Percentiles rank a stretch among this genome's conserved stretches.
phyloP scores from a whole-genome alignment of 495 filamentous ascomycete genomes.

The Xylaria castorea region DNA sequence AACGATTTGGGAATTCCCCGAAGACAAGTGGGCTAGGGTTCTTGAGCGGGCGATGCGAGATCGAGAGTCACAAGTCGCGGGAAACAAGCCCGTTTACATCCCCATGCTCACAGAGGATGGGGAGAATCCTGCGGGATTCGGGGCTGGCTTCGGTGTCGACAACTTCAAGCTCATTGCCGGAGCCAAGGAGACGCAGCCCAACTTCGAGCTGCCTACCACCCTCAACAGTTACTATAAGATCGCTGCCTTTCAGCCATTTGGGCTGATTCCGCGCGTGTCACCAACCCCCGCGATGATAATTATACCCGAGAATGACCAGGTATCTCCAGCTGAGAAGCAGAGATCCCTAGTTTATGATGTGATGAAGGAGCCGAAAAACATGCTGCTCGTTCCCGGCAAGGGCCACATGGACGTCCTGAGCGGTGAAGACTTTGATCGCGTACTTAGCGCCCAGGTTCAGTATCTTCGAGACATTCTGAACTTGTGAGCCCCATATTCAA shows the following conservation, averaged over 20 bases:
- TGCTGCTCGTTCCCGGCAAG: constrained; percentile 32
- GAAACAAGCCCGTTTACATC: constrained; percentile 34
- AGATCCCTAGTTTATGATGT: constrained; percentile 17
- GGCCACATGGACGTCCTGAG: constrained; percentile 36
- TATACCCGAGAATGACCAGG: constrained; percentile 35
- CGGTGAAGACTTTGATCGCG: constrained; percentile 28
- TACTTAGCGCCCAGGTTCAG: not conserved
- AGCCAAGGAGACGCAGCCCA: not conserved
- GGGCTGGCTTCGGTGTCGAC: constrained; percentile 25
- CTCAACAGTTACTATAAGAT: constrained; percentile 34
- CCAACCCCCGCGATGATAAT: constrained; percentile 44
- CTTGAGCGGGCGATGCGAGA: constrained; percentile 27
- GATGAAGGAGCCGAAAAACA: constrained; percentile 24
- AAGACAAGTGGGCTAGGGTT: not conserved
- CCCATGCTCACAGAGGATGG: constrained; percentile 42
- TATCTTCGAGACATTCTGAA: not conserved
- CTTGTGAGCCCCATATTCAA: not conserved
- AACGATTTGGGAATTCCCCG: constrained; percentile 5
- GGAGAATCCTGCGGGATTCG: constrained; percentile 45
- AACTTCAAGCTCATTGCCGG: constrained; percentile 4
- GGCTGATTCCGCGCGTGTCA: constrained; percentile 40
- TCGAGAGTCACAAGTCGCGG: constrained; percentile 35
- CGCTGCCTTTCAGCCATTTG: constrained; percentile 28
- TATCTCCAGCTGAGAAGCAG: constrained; percentile 36
- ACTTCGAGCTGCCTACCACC: constrained; percentile 19